Percentiles rank a stretch among this genome's conserved stretches.
Evolutionary conservation across 2,329 filamentous ascomycete species (phyloP).

Genomic region (Sarocladium kiliense): DNA sequence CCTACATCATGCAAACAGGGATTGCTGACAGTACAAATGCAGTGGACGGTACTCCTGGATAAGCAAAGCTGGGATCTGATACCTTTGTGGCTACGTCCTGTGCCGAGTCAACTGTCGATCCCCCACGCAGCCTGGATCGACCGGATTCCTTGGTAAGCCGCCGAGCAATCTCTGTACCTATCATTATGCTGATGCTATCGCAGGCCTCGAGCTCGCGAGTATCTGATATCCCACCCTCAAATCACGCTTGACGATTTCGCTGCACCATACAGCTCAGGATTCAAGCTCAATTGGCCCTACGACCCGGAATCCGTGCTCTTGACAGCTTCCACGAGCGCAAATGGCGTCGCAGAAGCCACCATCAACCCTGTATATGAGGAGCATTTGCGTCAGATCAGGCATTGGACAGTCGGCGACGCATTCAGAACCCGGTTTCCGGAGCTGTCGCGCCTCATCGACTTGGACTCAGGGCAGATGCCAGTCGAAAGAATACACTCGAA

Average conservation of each 20-base stretch:
- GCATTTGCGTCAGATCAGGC: conserved; percentile 22
- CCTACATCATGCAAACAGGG: background rate
- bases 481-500: background rate
- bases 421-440: conserved; percentile 22
- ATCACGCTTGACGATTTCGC: conserved; percentile 27
- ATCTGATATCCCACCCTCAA: conserved; percentile 22
- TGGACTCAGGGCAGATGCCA: conserved; percentile 15
- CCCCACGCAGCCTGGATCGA: conserved; percentile 26
- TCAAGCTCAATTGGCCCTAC: conserved; percentile 25
- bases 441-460: conserved; percentile 18
- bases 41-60: conserved; percentile 26
- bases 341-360: conserved; percentile 14
- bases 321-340: conserved; percentile 11
- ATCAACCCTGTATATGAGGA: conserved; percentile 26
- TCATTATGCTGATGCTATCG: background rate
- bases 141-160: conserved; percentile 22
- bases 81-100: conserved; percentile 23
- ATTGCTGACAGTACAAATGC: background rate
- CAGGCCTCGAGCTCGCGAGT: conserved; percentile 22
- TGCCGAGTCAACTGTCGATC: conserved; percentile 19
- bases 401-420: conserved; percentile 22
- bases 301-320: conserved; percentile 22
- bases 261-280: conserved; percentile 24
- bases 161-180: too few species aligned
- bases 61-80: conserved; percentile 23